Percentiles rank a stretch among this genome's conserved stretches.
Evolutionary conservation across 805 yeast genomes (phyloP).

Genomic region (Isabelozyma rhagii): DNA sequence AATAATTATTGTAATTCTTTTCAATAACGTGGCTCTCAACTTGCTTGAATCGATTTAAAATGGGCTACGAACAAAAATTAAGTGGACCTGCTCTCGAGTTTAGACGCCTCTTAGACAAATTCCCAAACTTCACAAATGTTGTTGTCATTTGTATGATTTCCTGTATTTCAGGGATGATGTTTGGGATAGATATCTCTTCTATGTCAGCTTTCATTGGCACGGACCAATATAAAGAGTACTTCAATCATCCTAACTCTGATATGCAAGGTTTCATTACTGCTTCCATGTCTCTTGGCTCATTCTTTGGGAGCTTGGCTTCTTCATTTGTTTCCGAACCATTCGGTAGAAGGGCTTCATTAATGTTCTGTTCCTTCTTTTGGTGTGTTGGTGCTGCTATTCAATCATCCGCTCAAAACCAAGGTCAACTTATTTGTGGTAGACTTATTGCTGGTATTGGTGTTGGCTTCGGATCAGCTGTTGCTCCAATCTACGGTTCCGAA

Average conservation of each 20-base stretch:
- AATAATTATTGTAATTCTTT: no score
- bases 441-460: conserved; percentile 57
- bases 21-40: no score
- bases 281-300: conserved; percentile 72
- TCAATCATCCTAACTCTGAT: conserved; percentile 49
- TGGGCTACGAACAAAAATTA: conserved; percentile 35
- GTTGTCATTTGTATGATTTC: conserved; percentile 52
- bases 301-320: conserved; percentile 57
- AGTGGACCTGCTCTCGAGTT: conserved; percentile 33
- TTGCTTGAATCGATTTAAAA: conserved; percentile 2
- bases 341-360: conserved; percentile 34
- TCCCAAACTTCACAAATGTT: conserved; percentile 49
- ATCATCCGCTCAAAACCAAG: conserved; percentile 30
- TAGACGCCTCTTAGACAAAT: conserved; percentile 26
- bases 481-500: conserved; percentile 62
- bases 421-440: conserved; percentile 47
- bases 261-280: conserved; percentile 72
- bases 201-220: conserved; percentile 60
- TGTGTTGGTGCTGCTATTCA: conserved; percentile 29
- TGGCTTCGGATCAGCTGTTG: conserved; percentile 59
- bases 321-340: conserved; percentile 38
- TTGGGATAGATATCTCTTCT: conserved; percentile 77
- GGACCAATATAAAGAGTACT: conserved; percentile 44
- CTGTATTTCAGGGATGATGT: conserved; percentile 63
- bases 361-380: conserved; percentile 36